phyloP scores from a whole-genome alignment of 345 rosid genomes.

The Cardamine chenopodiifolia region DNA sequence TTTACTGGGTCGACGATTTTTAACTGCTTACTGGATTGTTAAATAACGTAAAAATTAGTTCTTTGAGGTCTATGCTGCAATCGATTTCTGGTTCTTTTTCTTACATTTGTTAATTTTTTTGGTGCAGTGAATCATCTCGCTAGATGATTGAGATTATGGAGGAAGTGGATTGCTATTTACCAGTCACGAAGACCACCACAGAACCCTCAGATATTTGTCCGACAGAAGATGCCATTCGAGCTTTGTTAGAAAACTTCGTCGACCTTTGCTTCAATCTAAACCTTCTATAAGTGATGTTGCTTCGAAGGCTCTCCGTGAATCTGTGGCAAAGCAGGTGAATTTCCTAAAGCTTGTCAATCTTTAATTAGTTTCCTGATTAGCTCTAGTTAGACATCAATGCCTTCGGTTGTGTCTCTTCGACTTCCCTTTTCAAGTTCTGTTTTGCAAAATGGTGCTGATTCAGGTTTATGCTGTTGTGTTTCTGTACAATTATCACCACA shows the following conservation, averaged over 20 bases:
- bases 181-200: slow-evolving; percentile 29
- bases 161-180: slow-evolving; percentile 4
- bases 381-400: not conserved
- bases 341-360: not conserved
- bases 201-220: slow-evolving; percentile 51
- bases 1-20: not conserved
- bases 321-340: slow-evolving; percentile 73
- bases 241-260: slow-evolving; percentile 60
- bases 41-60: not conserved
- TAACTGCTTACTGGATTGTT: no score
- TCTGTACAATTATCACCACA: slow-evolving; percentile 72
- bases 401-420: not conserved
- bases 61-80: not conserved
- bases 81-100: not conserved
- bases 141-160: slow-evolving; percentile 14
- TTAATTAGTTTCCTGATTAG: not conserved
- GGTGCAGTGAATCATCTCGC: not conserved
- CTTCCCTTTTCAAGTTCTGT: not conserved
- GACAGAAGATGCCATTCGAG: slow-evolving; percentile 66
- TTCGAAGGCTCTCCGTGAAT: slow-evolving; percentile 47
- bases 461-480: slow-evolving; percentile 79
- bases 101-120: not conserved
- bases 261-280: slow-evolving; percentile 63
- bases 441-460: slow-evolving; percentile 15
- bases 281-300: slow-evolving; percentile 45